Base-by-base conservation (phyloP, 768 basidiomycete genomes). In the Lentinula boryana region DNA sequence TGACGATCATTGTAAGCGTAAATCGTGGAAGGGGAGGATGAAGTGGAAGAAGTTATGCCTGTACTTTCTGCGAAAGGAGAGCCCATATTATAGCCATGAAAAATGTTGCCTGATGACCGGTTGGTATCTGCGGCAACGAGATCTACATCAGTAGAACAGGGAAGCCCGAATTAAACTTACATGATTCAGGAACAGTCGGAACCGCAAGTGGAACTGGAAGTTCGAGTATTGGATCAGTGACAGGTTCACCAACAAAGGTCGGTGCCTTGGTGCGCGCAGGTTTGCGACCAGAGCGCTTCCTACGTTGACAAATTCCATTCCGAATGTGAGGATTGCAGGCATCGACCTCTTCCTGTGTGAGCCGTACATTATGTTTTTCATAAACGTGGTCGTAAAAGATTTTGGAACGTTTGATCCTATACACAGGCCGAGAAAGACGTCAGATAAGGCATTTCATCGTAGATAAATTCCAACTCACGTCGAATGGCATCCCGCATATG, bases 391-490 rank as follows among this genome's bases (percentile, higher is more conserved):
- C 68, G 27, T 72, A 71, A 62, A 87, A 89, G 23, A 82, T 78
- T 33, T 83, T 82, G 31, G 79, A 78, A 56, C 88, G 85, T 68
- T 87, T 86, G 65, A 88, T 89, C 35, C 86, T 89, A 55, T 16
- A 52, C 13, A 5, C 21, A 18, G 48, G 12, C n/a, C n/a, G 7
- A 52, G 43, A 40, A 60, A 62, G 51, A n/a, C 48, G 31, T 48
- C 6, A 55, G 66, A 27, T 21, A 62, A 52, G 41, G 38, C 41
- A 21, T 18, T 0, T 54, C 35, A 53, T 18, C 43, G 61, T 46
- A 32, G 13, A 23, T 48, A 40, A 58, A 43, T 54, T 54, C 40
- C 58, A 53, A 65, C 72, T 55, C 63, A 84, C 84, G 70, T 78
- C 54, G 82, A 82, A 48, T 67, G 71, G 63, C 86, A 87, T n/a